A percentile compares a stretch with the other conserved stretches of the same genome.
These are phyloP conservation scores for Amniculicola lignicola DNA, from an alignment of 495 filamentous ascomycete genomes.

Conservation along the genomic window DNA sequence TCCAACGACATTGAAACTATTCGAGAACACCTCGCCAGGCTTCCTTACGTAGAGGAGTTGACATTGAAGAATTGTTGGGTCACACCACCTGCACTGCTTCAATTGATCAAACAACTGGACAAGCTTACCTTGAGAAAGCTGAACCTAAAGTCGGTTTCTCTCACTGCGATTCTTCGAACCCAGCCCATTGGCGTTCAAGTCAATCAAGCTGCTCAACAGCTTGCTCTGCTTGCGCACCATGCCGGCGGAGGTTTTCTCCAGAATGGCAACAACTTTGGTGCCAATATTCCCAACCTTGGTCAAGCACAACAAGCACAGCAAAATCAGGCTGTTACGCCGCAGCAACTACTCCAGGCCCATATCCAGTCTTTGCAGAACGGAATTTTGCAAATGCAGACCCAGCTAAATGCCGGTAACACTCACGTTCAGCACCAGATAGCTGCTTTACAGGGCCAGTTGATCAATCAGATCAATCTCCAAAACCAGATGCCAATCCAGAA, in stretches of 20 bases:
- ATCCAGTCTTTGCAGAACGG: slow-evolving; percentile 25
- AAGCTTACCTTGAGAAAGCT: slow-evolving; percentile 28
- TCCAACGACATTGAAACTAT: neutral
- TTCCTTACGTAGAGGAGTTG: slow-evolving; percentile 38
- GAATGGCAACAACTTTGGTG: neutral
- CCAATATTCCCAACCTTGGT: neutral
- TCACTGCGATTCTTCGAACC: slow-evolving; percentile 35
- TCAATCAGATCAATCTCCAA: slow-evolving; percentile 12
- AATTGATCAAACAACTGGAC: slow-evolving; percentile 33
- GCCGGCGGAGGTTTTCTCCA: neutral
- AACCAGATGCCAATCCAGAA: slow-evolving; percentile 10
- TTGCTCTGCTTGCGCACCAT: too few relatives aligned
- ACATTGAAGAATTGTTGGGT: slow-evolving; percentile 43
- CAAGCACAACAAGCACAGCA: slow-evolving; percentile 5
- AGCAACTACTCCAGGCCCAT: neutral
- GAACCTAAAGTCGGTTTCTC: slow-evolving; percentile 39
- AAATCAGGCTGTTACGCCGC: slow-evolving; percentile 1
- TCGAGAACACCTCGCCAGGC: slow-evolving; percentile 9
- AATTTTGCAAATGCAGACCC: slow-evolving; percentile 18
- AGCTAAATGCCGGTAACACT: neutral
- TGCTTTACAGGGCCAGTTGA: slow-evolving; percentile 15
- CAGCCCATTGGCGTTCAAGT: neutral
- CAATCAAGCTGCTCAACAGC: slow-evolving; percentile 9
- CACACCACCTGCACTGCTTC: slow-evolving; percentile 32
- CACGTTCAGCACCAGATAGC: neutral